These are phyloP conservation scores for Nothophaeocryptopus gaeumannii DNA, from an alignment of 2,329 filamentous ascomycete species.

Conservation along the genomic window DNA sequence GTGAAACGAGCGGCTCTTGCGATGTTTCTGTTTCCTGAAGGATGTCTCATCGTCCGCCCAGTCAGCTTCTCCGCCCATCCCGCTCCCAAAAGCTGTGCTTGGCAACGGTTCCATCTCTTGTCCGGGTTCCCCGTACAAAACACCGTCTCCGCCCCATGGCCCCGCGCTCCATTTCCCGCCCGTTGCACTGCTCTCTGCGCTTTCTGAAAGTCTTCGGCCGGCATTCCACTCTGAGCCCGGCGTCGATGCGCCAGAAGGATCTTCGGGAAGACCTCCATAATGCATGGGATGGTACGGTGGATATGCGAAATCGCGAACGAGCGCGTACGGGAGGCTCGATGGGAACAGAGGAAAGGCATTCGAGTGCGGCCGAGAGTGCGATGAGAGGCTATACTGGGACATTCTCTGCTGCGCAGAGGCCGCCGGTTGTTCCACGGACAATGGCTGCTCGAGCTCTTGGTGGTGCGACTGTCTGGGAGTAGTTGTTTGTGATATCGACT, in stretches of 20 bases:
- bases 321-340: slow-evolving; percentile 81
- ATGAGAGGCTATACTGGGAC: slow-evolving; percentile 73
- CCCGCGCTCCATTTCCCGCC: slow-evolving; percentile 52
- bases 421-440: too few species aligned
- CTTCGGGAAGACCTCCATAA: slow-evolving; percentile 83
- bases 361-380: slow-evolving; percentile 73
- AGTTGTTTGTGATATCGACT: too few species aligned
- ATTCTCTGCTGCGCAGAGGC: slow-evolving; percentile 48
- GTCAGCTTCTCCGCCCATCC: slow-evolving; percentile 14
- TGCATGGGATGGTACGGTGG: slow-evolving; percentile 78
- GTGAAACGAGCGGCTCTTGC: slow-evolving; percentile 66
- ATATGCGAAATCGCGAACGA: slow-evolving; percentile 96
- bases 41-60: slow-evolving; percentile 21
- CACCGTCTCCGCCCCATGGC: slow-evolving; percentile 42
- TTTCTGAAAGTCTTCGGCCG: slow-evolving; percentile 73
- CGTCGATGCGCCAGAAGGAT: slow-evolving; percentile 77
- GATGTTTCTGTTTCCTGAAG: slow-evolving; percentile 29
- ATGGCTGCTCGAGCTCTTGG: too few species aligned
- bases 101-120: slow-evolving; percentile 32
- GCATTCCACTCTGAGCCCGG: slow-evolving; percentile 76
- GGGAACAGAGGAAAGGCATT: slow-evolving; percentile 78
- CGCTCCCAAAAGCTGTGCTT: slow-evolving; percentile 33
- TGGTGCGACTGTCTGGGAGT: background rate
- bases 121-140: slow-evolving; percentile 28
- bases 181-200: slow-evolving; percentile 30